phyloP scores from a whole-genome alignment of 2,329 filamentous ascomycete species.

The Penicillium sp. region DNA sequence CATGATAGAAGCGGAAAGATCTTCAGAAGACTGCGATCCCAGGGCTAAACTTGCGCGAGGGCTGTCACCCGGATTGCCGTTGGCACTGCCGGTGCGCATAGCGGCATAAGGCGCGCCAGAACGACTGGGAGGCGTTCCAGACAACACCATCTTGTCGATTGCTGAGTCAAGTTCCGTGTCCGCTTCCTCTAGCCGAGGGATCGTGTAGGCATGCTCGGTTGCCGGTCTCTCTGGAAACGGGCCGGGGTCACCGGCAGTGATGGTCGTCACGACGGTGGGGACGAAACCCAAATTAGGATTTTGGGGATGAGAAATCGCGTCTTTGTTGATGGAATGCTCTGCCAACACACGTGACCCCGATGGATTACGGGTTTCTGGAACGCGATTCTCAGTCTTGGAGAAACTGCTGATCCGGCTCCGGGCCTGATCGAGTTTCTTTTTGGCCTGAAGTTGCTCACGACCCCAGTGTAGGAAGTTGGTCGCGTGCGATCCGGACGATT shows the following conservation, averaged over 20 bases:
- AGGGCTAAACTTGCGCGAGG: conserved; percentile 36
- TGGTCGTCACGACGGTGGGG: conserved; percentile 37
- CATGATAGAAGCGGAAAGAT: conserved; percentile 42
- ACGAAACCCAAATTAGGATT: conserved; percentile 26
- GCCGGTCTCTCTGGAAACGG: conserved; percentile 35
- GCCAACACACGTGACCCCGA: conserved; percentile 55
- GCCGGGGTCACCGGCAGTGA: conserved; percentile 31
- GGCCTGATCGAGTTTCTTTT: conserved; percentile 36
- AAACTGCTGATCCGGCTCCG: conserved; percentile 34
- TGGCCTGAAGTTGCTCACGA: conserved; percentile 43
- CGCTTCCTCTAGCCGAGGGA: conserved; percentile 13
- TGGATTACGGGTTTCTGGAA: conserved; percentile 58
- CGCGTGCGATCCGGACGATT: conserved; percentile 29
- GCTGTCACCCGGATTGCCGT: conserved; percentile 42
- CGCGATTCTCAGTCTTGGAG: conserved; percentile 60
- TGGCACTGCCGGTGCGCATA: conserved; percentile 47
- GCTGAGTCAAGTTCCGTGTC: conserved; percentile 35
- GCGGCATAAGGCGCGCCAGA: conserved; percentile 67
- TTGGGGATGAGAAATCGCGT: conserved; percentile 28
- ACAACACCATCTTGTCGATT: conserved; percentile 42
- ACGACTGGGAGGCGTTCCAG: conserved; percentile 59
- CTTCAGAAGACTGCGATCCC: conserved; percentile 36
- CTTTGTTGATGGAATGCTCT: conserved; percentile 24
- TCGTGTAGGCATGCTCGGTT: conserved; percentile 28
- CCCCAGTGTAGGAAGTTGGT: conserved; percentile 35